Evolutionary conservation across 148 eudicot species (phyloP).

Genomic region (Rhododendron simsii): DNA sequence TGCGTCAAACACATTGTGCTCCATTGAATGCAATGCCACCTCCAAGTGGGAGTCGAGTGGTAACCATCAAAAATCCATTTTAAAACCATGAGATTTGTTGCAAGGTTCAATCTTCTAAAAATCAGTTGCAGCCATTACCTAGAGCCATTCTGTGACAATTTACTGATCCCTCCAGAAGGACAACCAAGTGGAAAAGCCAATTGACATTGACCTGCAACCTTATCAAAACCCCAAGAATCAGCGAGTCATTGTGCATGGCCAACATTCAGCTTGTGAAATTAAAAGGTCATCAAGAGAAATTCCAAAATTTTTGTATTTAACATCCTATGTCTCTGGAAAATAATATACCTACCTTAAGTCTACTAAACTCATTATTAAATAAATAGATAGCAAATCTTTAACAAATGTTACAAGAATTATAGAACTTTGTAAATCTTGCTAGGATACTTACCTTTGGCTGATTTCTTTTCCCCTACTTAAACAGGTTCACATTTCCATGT

Average conservation of each 20-base stretch:
- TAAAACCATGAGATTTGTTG: background rate
- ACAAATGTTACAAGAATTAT: background rate
- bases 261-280: background rate
- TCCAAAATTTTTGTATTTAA: background rate
- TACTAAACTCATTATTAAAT: background rate
- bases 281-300: background rate
- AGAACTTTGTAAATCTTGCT: background rate
- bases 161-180: background rate
- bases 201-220: background rate
- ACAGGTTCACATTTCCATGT: background rate
- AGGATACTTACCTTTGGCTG: background rate
- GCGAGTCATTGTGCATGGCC: background rate
- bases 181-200: background rate
- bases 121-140: background rate
- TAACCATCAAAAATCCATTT: background rate
- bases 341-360: background rate
- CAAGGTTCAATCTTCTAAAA: background rate
- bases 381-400: background rate
- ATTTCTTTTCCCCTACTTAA: background rate
- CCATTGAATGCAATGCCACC: background rate
- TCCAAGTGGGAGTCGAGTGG: background rate
- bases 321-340: background rate
- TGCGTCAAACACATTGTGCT: background rate
- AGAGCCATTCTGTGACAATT: background rate
- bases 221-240: background rate